These are phyloP conservation scores for Naematelia encephala DNA, from an alignment of 768 basidiomycete species.

Conservation along the genomic window DNA sequence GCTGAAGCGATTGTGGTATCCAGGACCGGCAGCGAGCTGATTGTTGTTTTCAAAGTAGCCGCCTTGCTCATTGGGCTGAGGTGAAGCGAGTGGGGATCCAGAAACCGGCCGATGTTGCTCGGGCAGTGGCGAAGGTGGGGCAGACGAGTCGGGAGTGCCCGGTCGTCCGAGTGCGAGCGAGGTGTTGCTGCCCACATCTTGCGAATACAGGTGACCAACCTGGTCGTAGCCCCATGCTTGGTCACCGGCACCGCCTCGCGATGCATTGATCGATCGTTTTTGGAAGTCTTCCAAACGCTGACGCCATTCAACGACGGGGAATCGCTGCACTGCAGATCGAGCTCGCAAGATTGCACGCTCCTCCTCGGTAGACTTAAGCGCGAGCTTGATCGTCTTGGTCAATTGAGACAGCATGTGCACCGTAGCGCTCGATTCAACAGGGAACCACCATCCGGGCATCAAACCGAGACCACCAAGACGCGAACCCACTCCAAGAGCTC, in stretches of 20 bases:
- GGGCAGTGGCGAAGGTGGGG: slow-evolving; percentile 39
- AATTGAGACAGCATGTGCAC: slow-evolving; percentile 92
- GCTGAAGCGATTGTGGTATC: slow-evolving; percentile 45
- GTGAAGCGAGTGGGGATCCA: slow-evolving; percentile 9
- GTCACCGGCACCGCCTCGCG: slow-evolving; percentile 64
- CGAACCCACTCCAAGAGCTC: slow-evolving; percentile 91
- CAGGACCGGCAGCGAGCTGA: slow-evolving; percentile 26
- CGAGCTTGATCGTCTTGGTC: slow-evolving; percentile 90
- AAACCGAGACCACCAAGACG: slow-evolving; percentile 90
- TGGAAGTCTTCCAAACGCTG: slow-evolving; percentile 95
- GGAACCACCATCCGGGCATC: slow-evolving; percentile 99
- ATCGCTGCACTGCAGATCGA: slow-evolving; percentile 88
- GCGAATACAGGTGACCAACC: slow-evolving; percentile 33
- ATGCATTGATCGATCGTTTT: slow-evolving; percentile 70
- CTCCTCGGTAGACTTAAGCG: slow-evolving; percentile 81
- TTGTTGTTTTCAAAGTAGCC: slow-evolving; percentile 32
- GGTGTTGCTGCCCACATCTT: slow-evolving; percentile 34
- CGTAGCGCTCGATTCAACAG: slow-evolving; percentile 87
- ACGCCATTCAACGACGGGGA: slow-evolving; percentile 97
- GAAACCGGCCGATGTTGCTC: slow-evolving; percentile 14
- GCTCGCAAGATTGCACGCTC: slow-evolving; percentile 90
- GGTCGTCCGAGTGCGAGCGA: slow-evolving; percentile 33
- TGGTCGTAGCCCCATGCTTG: slow-evolving; percentile 60
- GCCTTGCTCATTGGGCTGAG: slow-evolving; percentile 5
- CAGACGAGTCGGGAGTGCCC: slow-evolving; percentile 38